Evolutionary conservation across 139 green algal genomes (phyloP), one percentile per base, ranked within the genome.

Genomic region (Volvox reticuliferus): DNA sequence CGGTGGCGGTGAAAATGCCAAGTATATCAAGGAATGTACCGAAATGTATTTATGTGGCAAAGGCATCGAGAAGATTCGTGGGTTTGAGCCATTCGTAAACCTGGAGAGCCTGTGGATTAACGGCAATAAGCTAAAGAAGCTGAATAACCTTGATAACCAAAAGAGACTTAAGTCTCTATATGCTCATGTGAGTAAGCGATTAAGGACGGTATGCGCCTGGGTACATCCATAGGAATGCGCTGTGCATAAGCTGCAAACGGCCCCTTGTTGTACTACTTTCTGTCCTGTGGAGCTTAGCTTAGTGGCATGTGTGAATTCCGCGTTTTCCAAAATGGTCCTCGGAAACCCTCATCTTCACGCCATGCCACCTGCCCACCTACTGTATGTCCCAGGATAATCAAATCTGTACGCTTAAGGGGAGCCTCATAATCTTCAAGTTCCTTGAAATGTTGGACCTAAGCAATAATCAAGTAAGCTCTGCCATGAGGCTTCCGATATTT

Each of bases 331-430:
- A 55, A 55, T 55, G 44, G 44, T 55, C 44, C 44, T 9, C 9
- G 44, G 44, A 55, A 55, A 55, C 44, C 44, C 44, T 5, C 44
- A 55, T 55, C 44, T 55, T 9, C 5, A 20, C 20, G 6, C 78
- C 36, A 32, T 26, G 22, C 5, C 32, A 17, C 73, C 35, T 22
- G 20, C 61, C 30, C 81, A 37, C 20, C 71, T 2, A 3, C 71
- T 20, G 75, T 50, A 20, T 55, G 12, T 55, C 22, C 5, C 92
- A 97, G 94, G 89, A 96, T 86, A 97, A 97, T 82, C 55, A 89
- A 50, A 93, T 97, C 62, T 96, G 92, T 91, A 96, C 92, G 16
- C 92, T 97, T 17, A 94, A 94, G 24, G 95, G 95, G 20, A 95
- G 92, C 91, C 92, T 97, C 33, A 36, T 33, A 12, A 61, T 44